Conservation (phyloP, 495 filamentous ascomycete species). For the Apiosordaria backusii region DNA sequence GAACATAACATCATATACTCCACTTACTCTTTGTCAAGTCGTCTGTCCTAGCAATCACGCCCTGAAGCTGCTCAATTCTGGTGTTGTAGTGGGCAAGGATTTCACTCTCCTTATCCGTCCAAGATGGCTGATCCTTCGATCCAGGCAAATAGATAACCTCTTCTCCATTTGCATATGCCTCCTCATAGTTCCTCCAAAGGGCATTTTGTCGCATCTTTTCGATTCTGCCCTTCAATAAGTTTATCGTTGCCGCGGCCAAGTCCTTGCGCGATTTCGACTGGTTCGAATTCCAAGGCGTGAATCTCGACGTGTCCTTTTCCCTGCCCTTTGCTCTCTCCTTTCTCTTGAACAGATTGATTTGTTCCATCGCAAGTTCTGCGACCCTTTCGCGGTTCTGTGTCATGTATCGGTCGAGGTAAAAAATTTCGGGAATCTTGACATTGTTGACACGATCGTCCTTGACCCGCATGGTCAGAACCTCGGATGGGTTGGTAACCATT, state of each 20-base stretch:
- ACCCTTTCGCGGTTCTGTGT: conserved; percentile 52
- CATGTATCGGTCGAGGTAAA: conserved; percentile 79
- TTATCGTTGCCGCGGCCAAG: background rate
- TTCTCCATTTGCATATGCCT: background rate
- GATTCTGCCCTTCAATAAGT: background rate
- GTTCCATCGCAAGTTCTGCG: conserved; percentile 38
- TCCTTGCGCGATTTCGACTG: background rate
- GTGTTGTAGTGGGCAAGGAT: conserved; percentile 20
- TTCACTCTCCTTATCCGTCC: conserved; percentile 34
- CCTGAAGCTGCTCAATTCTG: conserved; percentile 12
- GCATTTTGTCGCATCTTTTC: background rate
- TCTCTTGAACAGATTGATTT: conserved; percentile 27
- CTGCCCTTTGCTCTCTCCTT: background rate
- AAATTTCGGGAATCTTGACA: conserved; percentile 64
- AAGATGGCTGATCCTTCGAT: conserved; percentile 37
- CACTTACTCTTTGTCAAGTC: conserved; percentile 23
- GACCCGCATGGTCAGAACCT: conserved; percentile 64
- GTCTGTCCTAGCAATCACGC: conserved; percentile 15
- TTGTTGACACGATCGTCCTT: conserved; percentile 31
- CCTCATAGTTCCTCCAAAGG: background rate
- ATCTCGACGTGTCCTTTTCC: background rate
- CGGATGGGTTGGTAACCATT: conserved; percentile 53
- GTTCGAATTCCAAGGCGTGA: no score
- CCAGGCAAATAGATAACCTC: background rate
- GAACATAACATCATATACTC: conserved; percentile 14